These are phyloP conservation scores for Neostapfia colusana DNA, from an alignment of 176 grass and related monocot genomes.

Conservation along the genomic window DNA sequence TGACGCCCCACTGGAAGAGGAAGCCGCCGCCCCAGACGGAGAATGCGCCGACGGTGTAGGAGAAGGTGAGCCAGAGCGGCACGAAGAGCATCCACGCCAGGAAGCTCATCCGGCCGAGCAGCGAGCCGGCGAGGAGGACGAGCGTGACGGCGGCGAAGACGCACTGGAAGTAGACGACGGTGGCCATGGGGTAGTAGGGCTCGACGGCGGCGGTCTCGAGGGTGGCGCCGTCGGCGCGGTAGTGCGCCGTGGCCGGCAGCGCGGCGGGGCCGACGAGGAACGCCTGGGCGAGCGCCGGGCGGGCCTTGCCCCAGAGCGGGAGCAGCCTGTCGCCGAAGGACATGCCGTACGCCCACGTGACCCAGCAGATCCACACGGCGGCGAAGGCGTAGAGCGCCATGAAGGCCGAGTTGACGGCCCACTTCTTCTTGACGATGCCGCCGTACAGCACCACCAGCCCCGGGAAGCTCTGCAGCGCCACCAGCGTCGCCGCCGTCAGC, in stretches of 20 bases:
- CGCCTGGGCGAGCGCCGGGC: conserved; percentile 56
- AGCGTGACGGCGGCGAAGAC: conserved; percentile 73
- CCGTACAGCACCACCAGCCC: conserved; percentile 82
- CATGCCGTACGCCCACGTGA: conserved; percentile 83
- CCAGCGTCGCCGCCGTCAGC: conserved; percentile 73
- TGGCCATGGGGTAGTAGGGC: conserved; percentile 53
- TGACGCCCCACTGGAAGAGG: conserved; percentile 72
- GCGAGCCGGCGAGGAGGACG: conserved; percentile 48
- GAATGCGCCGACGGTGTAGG: conserved; percentile 87
- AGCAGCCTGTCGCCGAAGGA: conserved; percentile 80
- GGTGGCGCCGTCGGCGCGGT: conserved; percentile 26
- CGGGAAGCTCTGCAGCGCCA: conserved; percentile 68
- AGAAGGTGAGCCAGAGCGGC: conserved; percentile 82
- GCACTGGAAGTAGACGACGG: conserved; percentile 72
- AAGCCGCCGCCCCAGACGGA: conserved; percentile 73
- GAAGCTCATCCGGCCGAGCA: conserved; percentile 73
- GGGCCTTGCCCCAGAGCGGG: conserved; percentile 75
- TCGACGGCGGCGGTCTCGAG: conserved; percentile 35
- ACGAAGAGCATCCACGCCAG: conserved; percentile 80
- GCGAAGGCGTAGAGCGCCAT: conserved; percentile 97
- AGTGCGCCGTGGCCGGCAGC: conserved; percentile 57
- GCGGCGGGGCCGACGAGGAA: conserved; percentile 39
- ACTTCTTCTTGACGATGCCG: conserved; percentile 95
- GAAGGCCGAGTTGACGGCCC: conserved; percentile 94
- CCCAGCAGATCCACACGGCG: conserved; percentile 90